Percentiles rank a stretch among this genome's conserved stretches.
Conservation (phyloP, 768 basidiomycete species). For the Tricholoma furcatifolium region DNA sequence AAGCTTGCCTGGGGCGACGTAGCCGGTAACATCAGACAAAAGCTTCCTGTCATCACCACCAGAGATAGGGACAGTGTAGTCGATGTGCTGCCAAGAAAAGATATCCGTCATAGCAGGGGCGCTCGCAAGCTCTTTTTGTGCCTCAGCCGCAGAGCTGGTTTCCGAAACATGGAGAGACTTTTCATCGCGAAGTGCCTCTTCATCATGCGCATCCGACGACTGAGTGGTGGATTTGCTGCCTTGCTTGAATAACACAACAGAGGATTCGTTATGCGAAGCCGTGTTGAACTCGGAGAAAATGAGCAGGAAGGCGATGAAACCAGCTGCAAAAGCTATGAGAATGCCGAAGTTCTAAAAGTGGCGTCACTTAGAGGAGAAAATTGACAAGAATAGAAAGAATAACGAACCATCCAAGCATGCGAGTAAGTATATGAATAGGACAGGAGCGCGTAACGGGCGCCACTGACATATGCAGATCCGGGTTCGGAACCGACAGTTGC, state of each 20-base stretch:
- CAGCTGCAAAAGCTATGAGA: conserved; percentile 58
- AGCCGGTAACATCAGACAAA: conserved; percentile 75
- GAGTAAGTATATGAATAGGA: conserved; percentile 48
- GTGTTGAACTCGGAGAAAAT: conserved; percentile 57
- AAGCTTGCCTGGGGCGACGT: conserved; percentile 70
- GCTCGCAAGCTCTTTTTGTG: conserved; percentile 32
- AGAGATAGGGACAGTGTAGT: conserved; percentile 55
- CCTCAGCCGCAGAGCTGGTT: conserved; percentile 16
- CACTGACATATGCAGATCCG: conserved; percentile 59
- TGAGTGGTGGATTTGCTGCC: conserved; percentile 30
- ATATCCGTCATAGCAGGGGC: conserved; percentile 38
- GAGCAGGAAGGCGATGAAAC: conserved; percentile 54
- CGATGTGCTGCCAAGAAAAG: conserved; percentile 68
- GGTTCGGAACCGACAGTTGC: conserved; percentile 63
- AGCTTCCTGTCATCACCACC: conserved; percentile 46
- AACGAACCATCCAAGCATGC: conserved; percentile 21
- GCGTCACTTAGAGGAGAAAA: background rate
- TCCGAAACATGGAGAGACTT: conserved; percentile 16
- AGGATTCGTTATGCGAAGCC: conserved; percentile 31
- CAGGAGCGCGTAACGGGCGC: conserved; percentile 45
- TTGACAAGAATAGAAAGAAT: background rate
- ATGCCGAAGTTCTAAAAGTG: conserved; percentile 62
- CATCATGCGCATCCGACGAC: conserved; percentile 26
- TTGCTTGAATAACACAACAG: conserved; percentile 66
- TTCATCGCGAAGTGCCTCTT: conserved; percentile 34